Conservation (phyloP, 768 basidiomycete species). For the Trametes cinnabarina region DNA sequence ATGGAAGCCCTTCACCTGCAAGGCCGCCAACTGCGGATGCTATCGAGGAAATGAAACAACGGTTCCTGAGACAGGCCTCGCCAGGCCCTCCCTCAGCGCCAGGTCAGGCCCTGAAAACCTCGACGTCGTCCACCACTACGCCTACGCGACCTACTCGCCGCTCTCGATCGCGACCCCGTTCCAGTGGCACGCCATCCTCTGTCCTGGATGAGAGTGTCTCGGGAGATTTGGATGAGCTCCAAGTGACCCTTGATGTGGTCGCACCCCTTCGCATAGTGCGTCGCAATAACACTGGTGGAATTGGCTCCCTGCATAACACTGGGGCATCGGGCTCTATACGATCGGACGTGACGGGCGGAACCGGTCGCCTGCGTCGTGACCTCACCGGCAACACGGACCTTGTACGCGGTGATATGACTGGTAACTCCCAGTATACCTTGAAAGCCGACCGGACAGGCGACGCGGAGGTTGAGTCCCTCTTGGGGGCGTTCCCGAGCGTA, state of each 20-base stretch:
- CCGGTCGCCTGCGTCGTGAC: constrained; percentile 1
- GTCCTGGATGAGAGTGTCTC: not conserved
- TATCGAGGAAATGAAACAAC: constrained; percentile 62
- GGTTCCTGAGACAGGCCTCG: constrained; percentile 43
- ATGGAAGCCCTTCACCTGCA: constrained; percentile 20
- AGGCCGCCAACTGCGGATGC: constrained; percentile 44
- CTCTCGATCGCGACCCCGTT: constrained; percentile 14
- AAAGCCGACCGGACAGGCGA: constrained; percentile 24
- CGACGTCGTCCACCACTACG: constrained; percentile 18
- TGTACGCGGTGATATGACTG: constrained; percentile 3
- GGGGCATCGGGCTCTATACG: constrained; percentile 1
- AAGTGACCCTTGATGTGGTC: not conserved
- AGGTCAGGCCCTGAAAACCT: constrained; percentile 12
- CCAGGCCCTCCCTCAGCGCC: constrained; percentile 20
- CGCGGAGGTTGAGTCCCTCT: constrained; percentile 25
- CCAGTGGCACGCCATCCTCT: constrained; percentile 3
- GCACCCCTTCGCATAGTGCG: constrained; percentile 9
- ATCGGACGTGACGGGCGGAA: constrained; percentile 4
- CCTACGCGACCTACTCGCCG: constrained; percentile 17
- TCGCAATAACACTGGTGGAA: constrained; percentile 1
- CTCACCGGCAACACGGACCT: constrained; percentile 2
- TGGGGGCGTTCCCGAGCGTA: constrained; percentile 13
- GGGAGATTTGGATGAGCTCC: not conserved
- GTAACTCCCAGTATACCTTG: constrained; percentile 15
- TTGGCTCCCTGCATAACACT: not conserved